A percentile compares a stretch with the other conserved stretches of the same genome.
These are phyloP conservation scores for Prunella vulgaris DNA, from an alignment of 257 asterid genomes.

Conservation along the genomic window DNA sequence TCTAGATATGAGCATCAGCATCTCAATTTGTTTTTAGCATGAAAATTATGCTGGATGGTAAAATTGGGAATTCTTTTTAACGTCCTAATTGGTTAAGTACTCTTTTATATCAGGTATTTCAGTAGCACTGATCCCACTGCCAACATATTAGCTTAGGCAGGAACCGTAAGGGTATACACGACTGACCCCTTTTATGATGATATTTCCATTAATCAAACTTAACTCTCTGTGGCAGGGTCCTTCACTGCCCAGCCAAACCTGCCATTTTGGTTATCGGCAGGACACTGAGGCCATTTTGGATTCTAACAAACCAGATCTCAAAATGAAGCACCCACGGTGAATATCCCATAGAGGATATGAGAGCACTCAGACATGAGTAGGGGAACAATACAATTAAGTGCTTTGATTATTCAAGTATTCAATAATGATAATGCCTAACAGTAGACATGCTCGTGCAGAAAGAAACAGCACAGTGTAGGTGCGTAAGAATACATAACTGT, in stretches of 20 bases:
- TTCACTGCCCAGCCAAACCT: no score
- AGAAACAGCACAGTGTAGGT: slow-evolving; percentile 2
- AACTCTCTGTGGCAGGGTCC: neutral
- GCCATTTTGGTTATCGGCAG: neutral
- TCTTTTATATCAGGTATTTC: neutral
- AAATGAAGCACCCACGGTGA: neutral
- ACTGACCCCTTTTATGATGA: neutral
- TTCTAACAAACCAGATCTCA: neutral
- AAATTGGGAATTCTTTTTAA: neutral
- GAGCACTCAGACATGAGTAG: neutral
- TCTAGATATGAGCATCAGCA: slow-evolving; percentile 11
- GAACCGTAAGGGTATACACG: neutral
- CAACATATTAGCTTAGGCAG: neutral
- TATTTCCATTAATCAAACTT: neutral
- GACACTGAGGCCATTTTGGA: neutral
- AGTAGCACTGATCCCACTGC: neutral
- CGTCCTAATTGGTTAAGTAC: neutral
- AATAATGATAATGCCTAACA: slow-evolving; percentile 7
- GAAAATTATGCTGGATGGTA: slow-evolving; percentile 1
- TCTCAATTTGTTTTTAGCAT: slow-evolving; percentile 4
- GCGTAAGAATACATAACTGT: neutral
- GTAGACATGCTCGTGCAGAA: slow-evolving; percentile 14
- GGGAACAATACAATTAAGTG: neutral
- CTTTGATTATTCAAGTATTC: neutral
- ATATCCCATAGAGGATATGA: neutral